phyloP scores from a whole-genome alignment of 768 basidiomycete genomes.

The Collybia sordida region DNA sequence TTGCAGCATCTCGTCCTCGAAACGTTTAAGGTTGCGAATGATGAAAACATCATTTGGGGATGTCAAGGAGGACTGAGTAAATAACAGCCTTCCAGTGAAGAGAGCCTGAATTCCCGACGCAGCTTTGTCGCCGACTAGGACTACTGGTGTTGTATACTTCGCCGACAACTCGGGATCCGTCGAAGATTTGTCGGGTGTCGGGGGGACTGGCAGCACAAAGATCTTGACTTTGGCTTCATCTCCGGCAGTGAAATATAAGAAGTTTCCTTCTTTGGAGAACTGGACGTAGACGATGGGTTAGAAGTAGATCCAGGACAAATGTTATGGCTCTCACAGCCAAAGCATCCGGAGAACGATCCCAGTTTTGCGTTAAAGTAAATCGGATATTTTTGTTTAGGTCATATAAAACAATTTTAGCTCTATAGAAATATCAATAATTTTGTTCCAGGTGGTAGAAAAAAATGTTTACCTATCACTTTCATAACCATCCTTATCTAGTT shows the following conservation, averaged over 20 bases:
- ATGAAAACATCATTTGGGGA: constrained; percentile 81
- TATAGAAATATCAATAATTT: constrained; percentile 20
- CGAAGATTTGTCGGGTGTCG: constrained; percentile 54
- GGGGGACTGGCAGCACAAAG: constrained; percentile 66
- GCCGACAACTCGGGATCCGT: constrained; percentile 46
- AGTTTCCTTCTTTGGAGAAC: constrained; percentile 74
- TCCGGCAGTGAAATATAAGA: constrained; percentile 73
- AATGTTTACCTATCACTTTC: constrained; percentile 73
- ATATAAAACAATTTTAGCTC: constrained; percentile 77
- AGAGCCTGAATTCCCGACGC: constrained; percentile 66
- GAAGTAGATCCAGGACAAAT: not conserved
- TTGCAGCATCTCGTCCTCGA: constrained; percentile 40
- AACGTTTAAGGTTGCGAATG: constrained; percentile 44
- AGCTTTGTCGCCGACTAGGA: constrained; percentile 57
- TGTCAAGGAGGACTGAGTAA: constrained; percentile 72
- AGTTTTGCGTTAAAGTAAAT: constrained; percentile 74
- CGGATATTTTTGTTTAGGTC: constrained; percentile 68
- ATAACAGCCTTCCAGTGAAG: constrained; percentile 58
- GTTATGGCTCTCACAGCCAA: constrained; percentile 47
- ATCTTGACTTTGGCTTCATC: constrained; percentile 79
- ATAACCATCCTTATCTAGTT: constrained; percentile 85
- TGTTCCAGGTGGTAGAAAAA: not conserved
- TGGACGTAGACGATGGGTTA: constrained; percentile 23
- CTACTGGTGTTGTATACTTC: constrained; percentile 52
- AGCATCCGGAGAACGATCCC: constrained; percentile 79